These are phyloP conservation scores for Globisporangium nunn DNA, from an alignment of 352 stramenopile genomes.

Conservation along the genomic window DNA sequence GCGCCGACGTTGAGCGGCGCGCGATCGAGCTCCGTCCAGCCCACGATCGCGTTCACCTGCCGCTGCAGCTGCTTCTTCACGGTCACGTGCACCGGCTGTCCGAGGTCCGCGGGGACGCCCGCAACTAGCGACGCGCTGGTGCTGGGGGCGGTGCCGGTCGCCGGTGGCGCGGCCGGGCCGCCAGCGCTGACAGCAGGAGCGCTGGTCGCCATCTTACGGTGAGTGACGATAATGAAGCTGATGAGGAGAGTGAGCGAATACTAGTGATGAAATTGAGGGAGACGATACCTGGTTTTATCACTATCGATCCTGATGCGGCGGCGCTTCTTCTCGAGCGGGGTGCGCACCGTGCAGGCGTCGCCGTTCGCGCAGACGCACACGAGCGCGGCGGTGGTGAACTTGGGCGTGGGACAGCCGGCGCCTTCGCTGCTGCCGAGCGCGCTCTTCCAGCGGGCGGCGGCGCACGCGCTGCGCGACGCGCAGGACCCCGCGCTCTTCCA, in stretches of 20 bases:
- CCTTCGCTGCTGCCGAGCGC: constrained; percentile 66
- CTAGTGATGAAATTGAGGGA: background rate
- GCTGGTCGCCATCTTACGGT: too few species aligned
- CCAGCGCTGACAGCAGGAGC: background rate
- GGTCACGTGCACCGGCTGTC: constrained; percentile 50
- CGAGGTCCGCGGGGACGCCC: constrained; percentile 58
- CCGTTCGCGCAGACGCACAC: constrained; percentile 63
- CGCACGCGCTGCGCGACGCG: constrained; percentile 33
- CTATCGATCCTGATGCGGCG: background rate
- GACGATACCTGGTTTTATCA: background rate
- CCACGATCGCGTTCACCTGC: constrained; percentile 77
- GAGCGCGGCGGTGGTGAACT: constrained; percentile 64
- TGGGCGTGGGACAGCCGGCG: constrained; percentile 79
- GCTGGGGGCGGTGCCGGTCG: background rate
- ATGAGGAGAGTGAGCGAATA: background rate
- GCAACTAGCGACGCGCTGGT: constrained; percentile 22
- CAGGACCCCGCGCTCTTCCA: constrained; percentile 63
- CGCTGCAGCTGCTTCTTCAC: constrained; percentile 78
- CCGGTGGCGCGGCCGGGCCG: background rate
- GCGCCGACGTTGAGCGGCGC: constrained; percentile 68
- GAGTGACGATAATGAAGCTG: background rate
- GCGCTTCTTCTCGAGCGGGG: background rate
- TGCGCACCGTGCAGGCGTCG: constrained; percentile 48
- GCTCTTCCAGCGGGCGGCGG: constrained; percentile 43
- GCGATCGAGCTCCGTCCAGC: constrained; percentile 70